Evolutionary conservation across 495 filamentous ascomycete genomes (phyloP).

Genomic region (Clavariopsis aquatica): DNA sequence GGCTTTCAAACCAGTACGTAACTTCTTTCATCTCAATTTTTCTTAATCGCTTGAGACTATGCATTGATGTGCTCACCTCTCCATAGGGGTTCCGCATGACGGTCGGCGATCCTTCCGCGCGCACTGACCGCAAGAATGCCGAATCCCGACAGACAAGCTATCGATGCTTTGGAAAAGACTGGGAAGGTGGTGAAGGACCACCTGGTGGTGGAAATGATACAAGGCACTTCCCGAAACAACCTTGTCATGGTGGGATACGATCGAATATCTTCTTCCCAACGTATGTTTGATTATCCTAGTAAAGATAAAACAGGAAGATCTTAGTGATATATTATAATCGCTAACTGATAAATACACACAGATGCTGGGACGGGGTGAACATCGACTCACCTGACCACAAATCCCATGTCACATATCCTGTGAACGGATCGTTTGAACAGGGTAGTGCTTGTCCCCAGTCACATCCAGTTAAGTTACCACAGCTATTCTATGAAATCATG

Average conservation of each 20-base stretch:
- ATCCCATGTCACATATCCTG: slow-evolving; percentile 50
- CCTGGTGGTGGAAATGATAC: slow-evolving; percentile 55
- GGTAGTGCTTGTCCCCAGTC: slow-evolving; percentile 50
- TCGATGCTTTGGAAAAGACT: slow-evolving; percentile 46
- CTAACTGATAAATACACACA: slow-evolving; percentile 44
- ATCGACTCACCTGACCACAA: slow-evolving; percentile 56
- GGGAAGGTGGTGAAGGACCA: slow-evolving; percentile 52
- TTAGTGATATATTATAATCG: not conserved
- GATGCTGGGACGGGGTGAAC: slow-evolving; percentile 57
- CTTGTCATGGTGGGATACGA: slow-evolving; percentile 52
- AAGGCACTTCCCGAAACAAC: slow-evolving; percentile 44
- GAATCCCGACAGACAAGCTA: slow-evolving; percentile 46
- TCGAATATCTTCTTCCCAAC: slow-evolving; percentile 36
- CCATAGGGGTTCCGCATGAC: slow-evolving; percentile 37
- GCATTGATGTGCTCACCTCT: no score
- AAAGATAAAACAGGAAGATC: not conserved
- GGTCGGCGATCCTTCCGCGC: slow-evolving; percentile 24
- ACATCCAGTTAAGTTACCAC: slow-evolving; percentile 52
- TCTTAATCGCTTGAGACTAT: no score
- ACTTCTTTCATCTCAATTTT: not conserved
- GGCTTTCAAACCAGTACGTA: slow-evolving; percentile 28
- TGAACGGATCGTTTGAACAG: slow-evolving; percentile 39
- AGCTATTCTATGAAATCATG: slow-evolving; percentile 55
- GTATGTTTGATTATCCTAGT: slow-evolving; percentile 7
- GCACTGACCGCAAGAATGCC: slow-evolving; percentile 26